Percentiles rank a stretch among this genome's conserved stretches.
Conservation (phyloP, 1,139 yeast genomes). For the Candida pseudoviswanathii region DNA sequence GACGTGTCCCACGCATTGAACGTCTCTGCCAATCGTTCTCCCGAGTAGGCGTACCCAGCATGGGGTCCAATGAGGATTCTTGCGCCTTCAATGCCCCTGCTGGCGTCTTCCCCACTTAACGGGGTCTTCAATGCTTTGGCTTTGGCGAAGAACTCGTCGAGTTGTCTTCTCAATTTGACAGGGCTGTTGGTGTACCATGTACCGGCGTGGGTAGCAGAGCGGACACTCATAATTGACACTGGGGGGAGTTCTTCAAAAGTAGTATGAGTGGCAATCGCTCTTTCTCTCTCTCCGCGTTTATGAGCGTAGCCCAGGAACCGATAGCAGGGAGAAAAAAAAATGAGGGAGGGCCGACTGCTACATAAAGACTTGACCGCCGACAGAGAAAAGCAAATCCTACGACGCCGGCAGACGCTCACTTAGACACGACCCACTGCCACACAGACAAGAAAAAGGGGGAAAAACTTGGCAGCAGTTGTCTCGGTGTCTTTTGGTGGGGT, state of each 20-base stretch:
- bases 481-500: neutral
- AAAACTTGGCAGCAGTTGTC: neutral
- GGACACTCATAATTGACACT: constrained; percentile 18
- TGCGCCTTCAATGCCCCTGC: constrained; percentile 50
- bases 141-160: constrained; percentile 44
- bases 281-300: no score
- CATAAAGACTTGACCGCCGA: no score
- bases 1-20: constrained; percentile 70
- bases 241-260: neutral
- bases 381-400: no score
- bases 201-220: constrained; percentile 86
- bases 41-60: constrained; percentile 90
- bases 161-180: constrained; percentile 45
- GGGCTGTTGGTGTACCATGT: constrained; percentile 73
- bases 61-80: constrained; percentile 70
- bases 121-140: constrained; percentile 19
- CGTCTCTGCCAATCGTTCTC: constrained; percentile 74
- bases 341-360: neutral
- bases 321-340: neutral
- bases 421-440: no score
- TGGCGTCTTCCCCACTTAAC: constrained; percentile 11
- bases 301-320: no score
- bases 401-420: no score
- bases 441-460: neutral
- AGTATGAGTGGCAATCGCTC: no score